Evolutionary conservation across 768 basidiomycete genomes (phyloP).

Genomic region (Kwoniella europaea): DNA sequence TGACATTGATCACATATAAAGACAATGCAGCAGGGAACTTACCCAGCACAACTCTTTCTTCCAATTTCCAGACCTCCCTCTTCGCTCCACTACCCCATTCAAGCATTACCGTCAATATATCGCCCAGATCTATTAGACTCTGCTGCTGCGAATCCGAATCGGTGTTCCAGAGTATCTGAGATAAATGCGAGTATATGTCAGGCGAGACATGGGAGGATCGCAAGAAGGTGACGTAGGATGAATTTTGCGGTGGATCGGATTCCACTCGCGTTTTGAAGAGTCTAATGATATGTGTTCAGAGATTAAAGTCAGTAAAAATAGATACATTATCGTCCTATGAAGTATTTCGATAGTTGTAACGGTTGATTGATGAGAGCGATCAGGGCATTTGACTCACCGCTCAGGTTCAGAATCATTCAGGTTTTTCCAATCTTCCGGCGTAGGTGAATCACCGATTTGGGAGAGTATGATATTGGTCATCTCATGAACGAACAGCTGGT

Average conservation of each 20-base stretch:
- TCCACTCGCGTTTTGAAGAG: conserved; percentile 23
- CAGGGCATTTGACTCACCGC: background rate
- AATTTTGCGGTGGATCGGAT: conserved; percentile 15
- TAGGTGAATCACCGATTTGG: conserved; percentile 1
- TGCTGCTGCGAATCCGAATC: conserved; percentile 25
- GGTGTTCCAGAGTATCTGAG: conserved; percentile 33
- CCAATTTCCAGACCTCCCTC: conserved; percentile 40
- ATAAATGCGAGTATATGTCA: conserved; percentile 29
- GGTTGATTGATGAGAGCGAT: too few species aligned
- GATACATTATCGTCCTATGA: background rate
- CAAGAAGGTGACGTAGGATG: conserved; percentile 30
- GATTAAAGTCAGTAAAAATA: background rate
- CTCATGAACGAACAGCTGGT: conserved; percentile 7
- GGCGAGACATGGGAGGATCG: conserved; percentile 12
- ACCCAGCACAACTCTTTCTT: conserved; percentile 47
- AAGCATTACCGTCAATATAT: conserved; percentile 41
- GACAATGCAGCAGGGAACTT: conserved; percentile 2
- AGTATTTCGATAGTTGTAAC: background rate
- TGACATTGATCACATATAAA: too few species aligned
- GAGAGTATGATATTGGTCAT: conserved; percentile 14
- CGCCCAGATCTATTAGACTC: conserved; percentile 29
- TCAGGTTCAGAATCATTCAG: conserved; percentile 2
- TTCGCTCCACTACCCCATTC: conserved; percentile 27
- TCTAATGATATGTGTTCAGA: background rate
- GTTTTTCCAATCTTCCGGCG: conserved; percentile 5